Percentiles rank a stretch among this genome's conserved stretches.
These are phyloP conservation scores for Aspergillus udagawae DNA, from an alignment of 2,329 filamentous ascomycete species.

Conservation along the genomic window DNA sequence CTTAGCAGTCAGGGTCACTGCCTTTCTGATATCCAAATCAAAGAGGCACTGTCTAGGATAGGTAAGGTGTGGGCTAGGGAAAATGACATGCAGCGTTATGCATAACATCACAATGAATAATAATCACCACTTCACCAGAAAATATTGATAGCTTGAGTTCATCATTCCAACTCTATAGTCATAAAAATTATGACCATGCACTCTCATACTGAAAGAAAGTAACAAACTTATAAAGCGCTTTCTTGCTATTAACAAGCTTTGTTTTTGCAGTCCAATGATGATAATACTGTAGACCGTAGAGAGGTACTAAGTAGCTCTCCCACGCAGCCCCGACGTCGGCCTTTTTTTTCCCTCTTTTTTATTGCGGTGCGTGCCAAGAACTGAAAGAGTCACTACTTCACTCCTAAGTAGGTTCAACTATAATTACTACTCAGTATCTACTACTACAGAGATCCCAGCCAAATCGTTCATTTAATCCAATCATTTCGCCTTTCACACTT, in stretches of 20 bases:
- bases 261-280: slow-evolving; percentile 3
- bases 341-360: slow-evolving; percentile 7
- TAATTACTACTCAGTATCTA: not conserved
- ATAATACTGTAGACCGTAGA: not conserved
- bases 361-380: slow-evolving; percentile 9
- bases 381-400: slow-evolving; percentile 5
- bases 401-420: not conserved
- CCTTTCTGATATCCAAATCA: not conserved
- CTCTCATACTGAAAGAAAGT: not conserved
- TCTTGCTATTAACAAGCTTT: not conserved
- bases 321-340: slow-evolving; percentile 13
- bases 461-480: not conserved
- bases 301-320: not conserved
- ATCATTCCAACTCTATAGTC: too few relatives aligned
- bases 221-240: not conserved
- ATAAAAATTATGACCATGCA: not conserved
- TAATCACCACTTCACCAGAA: too few relatives aligned
- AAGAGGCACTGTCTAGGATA: not conserved
- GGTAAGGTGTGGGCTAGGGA: not conserved
- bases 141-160: too few relatives aligned
- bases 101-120: not conserved
- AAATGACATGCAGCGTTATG: not conserved
- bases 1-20: not conserved
- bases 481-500: not conserved
- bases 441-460: not conserved